Percentiles rank a stretch among this genome's conserved stretches.
These are phyloP conservation scores for Middelhovenomyces tepae DNA, from an alignment of 805 yeast genomes.

Conservation along the genomic window DNA sequence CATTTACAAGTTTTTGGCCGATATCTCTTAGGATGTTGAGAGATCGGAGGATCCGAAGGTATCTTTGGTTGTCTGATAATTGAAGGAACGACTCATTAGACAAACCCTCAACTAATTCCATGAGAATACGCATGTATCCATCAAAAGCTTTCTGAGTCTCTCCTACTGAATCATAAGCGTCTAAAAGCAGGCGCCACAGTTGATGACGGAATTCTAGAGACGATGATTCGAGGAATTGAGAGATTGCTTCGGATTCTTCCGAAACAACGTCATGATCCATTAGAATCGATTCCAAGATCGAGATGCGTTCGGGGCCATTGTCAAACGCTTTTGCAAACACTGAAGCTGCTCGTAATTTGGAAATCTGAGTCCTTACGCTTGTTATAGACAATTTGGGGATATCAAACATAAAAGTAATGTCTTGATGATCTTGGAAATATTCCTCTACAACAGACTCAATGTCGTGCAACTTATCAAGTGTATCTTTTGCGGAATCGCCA, in stretches of 20 bases:
- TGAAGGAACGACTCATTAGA: conserved; percentile 20
- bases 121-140: conserved; percentile 34
- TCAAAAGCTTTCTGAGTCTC: conserved; percentile 44
- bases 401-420: too few species aligned
- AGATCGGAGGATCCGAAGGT: conserved; percentile 37
- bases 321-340: conserved; percentile 47
- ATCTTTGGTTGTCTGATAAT: conserved; percentile 29
- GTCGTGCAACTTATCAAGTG: too few species aligned
- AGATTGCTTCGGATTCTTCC: conserved; percentile 42
- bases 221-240: conserved; percentile 50
- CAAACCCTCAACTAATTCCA: conserved; percentile 35
- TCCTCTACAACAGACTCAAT: too few species aligned
- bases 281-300: conserved; percentile 27
- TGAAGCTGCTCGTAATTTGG: conserved; percentile 62
- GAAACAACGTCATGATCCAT: conserved; percentile 18
- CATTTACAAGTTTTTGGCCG: conserved; percentile 27
- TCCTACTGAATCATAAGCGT: conserved; percentile 37
- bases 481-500: too few species aligned
- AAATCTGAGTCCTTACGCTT: conserved; percentile 50
- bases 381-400: conserved; percentile 48
- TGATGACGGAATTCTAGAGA: conserved; percentile 59
- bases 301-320: conserved; percentile 4
- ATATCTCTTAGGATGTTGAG: conserved; percentile 48
- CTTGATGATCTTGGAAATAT: too few species aligned
- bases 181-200: conserved; percentile 66